Evolutionary conservation across 1,139 yeast species (phyloP).

Genomic region (Hyphopichia fennica): DNA sequence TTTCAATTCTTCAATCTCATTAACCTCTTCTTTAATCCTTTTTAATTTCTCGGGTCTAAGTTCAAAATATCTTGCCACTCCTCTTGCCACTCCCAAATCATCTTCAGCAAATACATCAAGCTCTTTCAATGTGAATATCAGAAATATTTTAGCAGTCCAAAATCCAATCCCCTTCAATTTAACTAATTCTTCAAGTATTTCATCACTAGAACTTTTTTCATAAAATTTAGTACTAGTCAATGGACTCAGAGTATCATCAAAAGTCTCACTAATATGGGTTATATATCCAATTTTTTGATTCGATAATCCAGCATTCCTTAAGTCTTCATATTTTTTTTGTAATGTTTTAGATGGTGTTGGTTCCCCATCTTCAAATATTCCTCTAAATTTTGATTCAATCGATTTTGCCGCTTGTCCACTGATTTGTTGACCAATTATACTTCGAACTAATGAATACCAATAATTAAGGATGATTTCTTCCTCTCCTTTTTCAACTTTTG

Average conservation of each 20-base stretch:
- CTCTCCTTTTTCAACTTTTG: slow-evolving; percentile 11
- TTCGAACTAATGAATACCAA: slow-evolving; percentile 41
- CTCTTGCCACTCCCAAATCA: slow-evolving; percentile 85
- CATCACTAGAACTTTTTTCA: slow-evolving; percentile 36
- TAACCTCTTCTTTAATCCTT: slow-evolving; percentile 36
- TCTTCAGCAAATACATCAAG: slow-evolving; percentile 73
- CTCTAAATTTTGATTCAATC: slow-evolving; percentile 50
- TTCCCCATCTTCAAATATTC: slow-evolving; percentile 32
- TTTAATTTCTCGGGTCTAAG: slow-evolving; percentile 53
- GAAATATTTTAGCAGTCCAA: slow-evolving; percentile 92
- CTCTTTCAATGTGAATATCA: slow-evolving; percentile 65
- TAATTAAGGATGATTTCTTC: slow-evolving; percentile 36
- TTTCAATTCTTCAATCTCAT: slow-evolving; percentile 28
- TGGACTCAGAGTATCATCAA: slow-evolving; percentile 34
- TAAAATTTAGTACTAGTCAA: slow-evolving; percentile 44
- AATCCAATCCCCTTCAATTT: slow-evolving; percentile 77
- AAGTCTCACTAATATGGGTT: slow-evolving; percentile 59
- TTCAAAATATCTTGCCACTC: slow-evolving; percentile 63
- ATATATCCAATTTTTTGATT: slow-evolving; percentile 66
- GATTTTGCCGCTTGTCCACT: slow-evolving; percentile 81
- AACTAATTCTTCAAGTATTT: slow-evolving; percentile 55
- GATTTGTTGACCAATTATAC: slow-evolving; percentile 76
- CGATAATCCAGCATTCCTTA: slow-evolving; percentile 72
- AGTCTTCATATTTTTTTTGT: slow-evolving; percentile 39
- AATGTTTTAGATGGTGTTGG: slow-evolving; percentile 58